phyloP scores from a whole-genome alignment of 352 stramenopile species.

The Globisporangium recalcitrans region DNA sequence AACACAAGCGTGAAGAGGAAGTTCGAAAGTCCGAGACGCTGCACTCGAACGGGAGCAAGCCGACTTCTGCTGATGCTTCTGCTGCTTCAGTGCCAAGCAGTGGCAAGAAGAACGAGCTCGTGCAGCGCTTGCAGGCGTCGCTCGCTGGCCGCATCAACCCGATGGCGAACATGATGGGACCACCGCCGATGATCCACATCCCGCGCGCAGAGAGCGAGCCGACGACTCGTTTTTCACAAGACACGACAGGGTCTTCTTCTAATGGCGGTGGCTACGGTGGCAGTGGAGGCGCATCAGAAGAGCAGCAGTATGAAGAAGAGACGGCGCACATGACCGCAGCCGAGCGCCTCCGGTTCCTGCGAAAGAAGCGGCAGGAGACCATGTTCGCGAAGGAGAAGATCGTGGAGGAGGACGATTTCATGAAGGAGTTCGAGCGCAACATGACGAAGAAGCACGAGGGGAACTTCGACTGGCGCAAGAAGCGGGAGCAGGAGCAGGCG shows the following conservation, averaged over 20 bases:
- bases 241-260: neutral
- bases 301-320: slow-evolving; percentile 52
- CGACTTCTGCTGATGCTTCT: neutral
- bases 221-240: neutral
- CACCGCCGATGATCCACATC: slow-evolving; percentile 29
- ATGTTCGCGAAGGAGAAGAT: slow-evolving; percentile 49
- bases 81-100: neutral
- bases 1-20: neutral
- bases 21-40: neutral
- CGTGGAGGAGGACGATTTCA: slow-evolving; percentile 51
- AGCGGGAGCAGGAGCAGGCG: slow-evolving; percentile 10
- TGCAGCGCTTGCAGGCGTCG: slow-evolving; percentile 54
- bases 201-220: slow-evolving; percentile 11
- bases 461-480: slow-evolving; percentile 14
- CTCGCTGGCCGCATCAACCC: slow-evolving; percentile 34
- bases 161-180: slow-evolving; percentile 19
- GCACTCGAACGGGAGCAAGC: neutral
- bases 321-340: slow-evolving; percentile 56
- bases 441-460: slow-evolving; percentile 61
- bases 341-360: slow-evolving; percentile 55
- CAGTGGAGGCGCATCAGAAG: neutral
- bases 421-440: slow-evolving; percentile 59
- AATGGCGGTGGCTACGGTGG: neutral
- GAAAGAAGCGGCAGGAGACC: slow-evolving; percentile 52
- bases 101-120: slow-evolving; percentile 27